Evolutionary conservation across 352 stramenopile species (phyloP), one percentile per base, ranked within the genome.

Genomic region (Blastocystis sp.): DNA sequence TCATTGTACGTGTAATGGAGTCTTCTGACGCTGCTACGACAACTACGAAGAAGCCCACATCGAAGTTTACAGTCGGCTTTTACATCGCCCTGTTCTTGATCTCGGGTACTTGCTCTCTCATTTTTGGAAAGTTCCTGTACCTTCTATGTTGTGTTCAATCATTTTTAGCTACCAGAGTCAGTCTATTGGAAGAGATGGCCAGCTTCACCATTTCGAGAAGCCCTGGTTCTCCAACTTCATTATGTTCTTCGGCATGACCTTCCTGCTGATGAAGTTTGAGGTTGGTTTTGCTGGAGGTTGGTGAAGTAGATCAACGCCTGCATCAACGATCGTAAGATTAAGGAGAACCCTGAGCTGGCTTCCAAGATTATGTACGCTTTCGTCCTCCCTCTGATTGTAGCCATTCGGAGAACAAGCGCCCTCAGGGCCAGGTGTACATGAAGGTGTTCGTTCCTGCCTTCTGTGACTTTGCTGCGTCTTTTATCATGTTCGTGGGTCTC

Each of bases 201-300:
- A 81, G 32, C 21, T 32, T 24, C 34, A 81, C n/a, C 32, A 81
- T 48, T 81, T 81, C 29, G 34, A 81, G 36, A 81, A 81, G 32
- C 69, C 69, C 1, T 81, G 69, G 69, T 81, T 81, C 42, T 81
- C 69, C 18, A 81, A 81, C 36, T 81, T 81, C 54, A 81, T 81
- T 38, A 81, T 81, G 69, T 81, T 81, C 38, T 67, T 81, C 32
- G 69, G 69, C n/a, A 81, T 81, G 69, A 44, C 49, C 32, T 81
- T 81, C 49, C 42, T 81, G 29, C 24, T 81, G 21, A 36, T 61
- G 21, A 44, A 57, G n/a, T 81, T 81, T 53, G 69, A 81, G 21
- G 54, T 81, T 21, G 4, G 36, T 81, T 34, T 34, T 65, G 7
- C 16, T 57, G 4, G 18, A 16, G 21, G 16, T 27, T 57, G 3